Percentiles rank a stretch among this genome's conserved stretches.
Conservation (phyloP, 129 eudicot genomes). For the Flaveria robusta region DNA sequence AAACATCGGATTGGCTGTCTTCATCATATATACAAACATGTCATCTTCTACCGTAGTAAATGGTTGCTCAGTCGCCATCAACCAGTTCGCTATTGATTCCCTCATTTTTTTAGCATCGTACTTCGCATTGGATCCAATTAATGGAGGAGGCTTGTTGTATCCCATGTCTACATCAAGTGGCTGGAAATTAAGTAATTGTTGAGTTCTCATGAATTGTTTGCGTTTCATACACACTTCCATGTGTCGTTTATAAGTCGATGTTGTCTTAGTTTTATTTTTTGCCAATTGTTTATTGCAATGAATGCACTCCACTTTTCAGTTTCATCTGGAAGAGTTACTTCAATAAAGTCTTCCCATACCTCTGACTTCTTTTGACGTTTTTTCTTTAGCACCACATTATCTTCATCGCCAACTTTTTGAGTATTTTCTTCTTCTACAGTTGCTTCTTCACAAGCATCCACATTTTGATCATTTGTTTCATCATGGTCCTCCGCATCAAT, state of each 20-base stretch:
- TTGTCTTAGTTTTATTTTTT: no score
- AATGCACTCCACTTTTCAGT: no score
- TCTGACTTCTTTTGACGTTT: background rate
- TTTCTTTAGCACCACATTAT: background rate
- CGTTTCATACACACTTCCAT: background rate
- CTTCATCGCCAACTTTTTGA: background rate
- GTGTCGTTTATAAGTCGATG: no score
- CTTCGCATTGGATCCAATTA: conserved; percentile 2
- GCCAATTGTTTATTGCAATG: no score
- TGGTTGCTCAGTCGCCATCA: no score
- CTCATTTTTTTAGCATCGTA: conserved; percentile 24
- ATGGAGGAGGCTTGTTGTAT: background rate
- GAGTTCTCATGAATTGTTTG: background rate
- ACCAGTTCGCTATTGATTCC: no score
- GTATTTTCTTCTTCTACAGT: background rate
- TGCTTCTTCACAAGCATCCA: background rate
- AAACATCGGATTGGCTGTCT: background rate
- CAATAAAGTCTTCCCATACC: background rate
- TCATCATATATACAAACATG: conserved; percentile 9
- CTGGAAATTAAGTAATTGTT: conserved; percentile 1
- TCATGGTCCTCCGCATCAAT: background rate
- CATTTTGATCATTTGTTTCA: background rate
- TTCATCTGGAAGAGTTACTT: background rate
- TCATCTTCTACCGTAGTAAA: conserved; percentile 17
- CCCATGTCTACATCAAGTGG: background rate